phyloP scores from a whole-genome alignment of 306 rosid genomes.

The Ziziphus jujuba region DNA sequence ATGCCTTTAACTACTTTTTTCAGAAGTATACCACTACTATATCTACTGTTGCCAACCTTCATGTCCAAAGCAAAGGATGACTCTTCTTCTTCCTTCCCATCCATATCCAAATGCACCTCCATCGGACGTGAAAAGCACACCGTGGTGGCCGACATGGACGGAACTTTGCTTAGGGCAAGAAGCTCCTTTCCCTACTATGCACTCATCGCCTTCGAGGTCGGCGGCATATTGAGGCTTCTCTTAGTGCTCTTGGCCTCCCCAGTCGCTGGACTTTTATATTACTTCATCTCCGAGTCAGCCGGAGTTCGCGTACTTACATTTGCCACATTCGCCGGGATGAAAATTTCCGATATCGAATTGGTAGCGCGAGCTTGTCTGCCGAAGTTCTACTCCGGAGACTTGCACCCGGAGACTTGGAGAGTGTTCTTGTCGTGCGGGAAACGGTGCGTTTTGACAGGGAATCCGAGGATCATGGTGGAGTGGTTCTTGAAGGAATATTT shows the following conservation, averaged over 20 bases:
- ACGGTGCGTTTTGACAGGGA: conserved; percentile 66
- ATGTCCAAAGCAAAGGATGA: too few species aligned
- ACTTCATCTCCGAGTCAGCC: conserved; percentile 67
- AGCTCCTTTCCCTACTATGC: conserved; percentile 90
- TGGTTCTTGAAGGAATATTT: conserved; percentile 63
- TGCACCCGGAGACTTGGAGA: conserved; percentile 69
- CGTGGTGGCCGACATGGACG: conserved; percentile 89
- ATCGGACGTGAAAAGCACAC: conserved; percentile 63
- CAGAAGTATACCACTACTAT: too few species aligned
- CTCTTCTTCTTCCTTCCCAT: conserved; percentile 59
- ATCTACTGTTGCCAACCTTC: too few species aligned
- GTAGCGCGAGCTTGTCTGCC: conserved; percentile 83
- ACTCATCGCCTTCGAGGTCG: conserved; percentile 69
- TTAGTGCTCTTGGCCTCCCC: conserved; percentile 60
- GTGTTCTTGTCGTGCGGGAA: conserved; percentile 69
- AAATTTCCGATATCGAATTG: conserved; percentile 49
- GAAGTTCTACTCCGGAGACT: conserved; percentile 58
- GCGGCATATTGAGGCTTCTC: conserved; percentile 68
- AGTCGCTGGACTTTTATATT: conserved; percentile 64
- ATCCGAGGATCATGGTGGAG: conserved; percentile 83
- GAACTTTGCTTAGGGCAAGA: conserved; percentile 67
- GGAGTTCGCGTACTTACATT: conserved; percentile 73
- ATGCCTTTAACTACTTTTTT: too few species aligned
- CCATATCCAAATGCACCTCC: conserved; percentile 52
- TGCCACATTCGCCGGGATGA: conserved; percentile 58